Conservation (phyloP, 169 alveolate genomes). For the Blepharisma undulans region DNA sequence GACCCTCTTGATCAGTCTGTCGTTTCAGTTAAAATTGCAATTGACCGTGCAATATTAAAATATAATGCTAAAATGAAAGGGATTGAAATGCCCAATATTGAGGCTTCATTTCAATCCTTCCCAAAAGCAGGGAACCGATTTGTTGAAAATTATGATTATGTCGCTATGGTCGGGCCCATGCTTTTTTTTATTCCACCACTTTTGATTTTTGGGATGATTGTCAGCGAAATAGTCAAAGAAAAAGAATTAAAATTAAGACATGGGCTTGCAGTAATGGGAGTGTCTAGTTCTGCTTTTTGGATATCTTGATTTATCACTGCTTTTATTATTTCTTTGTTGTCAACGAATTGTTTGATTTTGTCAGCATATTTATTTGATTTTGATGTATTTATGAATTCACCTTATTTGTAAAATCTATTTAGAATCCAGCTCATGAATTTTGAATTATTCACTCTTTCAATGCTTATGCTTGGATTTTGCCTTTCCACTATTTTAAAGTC, state of each 20-base stretch:
- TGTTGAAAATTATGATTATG: slow-evolving; percentile 49
- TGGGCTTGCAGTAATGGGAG: slow-evolving; percentile 61
- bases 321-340: slow-evolving; percentile 10
- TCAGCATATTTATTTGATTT: slow-evolving; percentile 39
- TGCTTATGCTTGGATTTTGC: slow-evolving; percentile 48
- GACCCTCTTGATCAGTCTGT: slow-evolving; percentile 3
- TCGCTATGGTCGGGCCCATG: slow-evolving; percentile 62
- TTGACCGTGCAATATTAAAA: slow-evolving; percentile 18
- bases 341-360: slow-evolving; percentile 22
- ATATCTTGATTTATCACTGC: slow-evolving; percentile 53
- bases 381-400: slow-evolving; percentile 52
- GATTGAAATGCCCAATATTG: background rate
- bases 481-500: slow-evolving; percentile 45
- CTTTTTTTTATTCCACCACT: slow-evolving; percentile 64
- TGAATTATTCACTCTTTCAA: slow-evolving; percentile 42
- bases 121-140: slow-evolving; percentile 66
- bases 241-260: slow-evolving; percentile 57
- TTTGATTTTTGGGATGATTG: slow-evolving; percentile 52
- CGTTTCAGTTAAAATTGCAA: background rate
- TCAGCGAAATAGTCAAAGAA: slow-evolving; percentile 69
- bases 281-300: slow-evolving; percentile 51
- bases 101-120: slow-evolving; percentile 36
- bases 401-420: background rate
- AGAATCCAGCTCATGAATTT: slow-evolving; percentile 36
- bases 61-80: background rate